Percentiles rank a stretch among this genome's conserved stretches.
Conservation (phyloP, 805 yeast species). For the Pichia ethanolica region DNA sequence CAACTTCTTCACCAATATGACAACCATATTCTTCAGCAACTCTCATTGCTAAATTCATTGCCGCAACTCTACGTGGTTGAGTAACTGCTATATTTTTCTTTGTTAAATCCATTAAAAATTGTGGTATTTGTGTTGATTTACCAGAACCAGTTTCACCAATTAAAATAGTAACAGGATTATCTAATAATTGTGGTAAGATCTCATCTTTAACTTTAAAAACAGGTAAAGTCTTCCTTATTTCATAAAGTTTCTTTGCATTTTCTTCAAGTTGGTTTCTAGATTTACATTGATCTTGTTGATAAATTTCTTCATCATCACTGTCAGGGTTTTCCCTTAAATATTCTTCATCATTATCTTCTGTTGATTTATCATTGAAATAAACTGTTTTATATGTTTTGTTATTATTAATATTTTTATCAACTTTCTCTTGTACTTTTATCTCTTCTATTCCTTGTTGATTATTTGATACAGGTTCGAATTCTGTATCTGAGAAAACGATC, state of each 20-base stretch:
- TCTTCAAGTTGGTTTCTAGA: constrained; percentile 23
- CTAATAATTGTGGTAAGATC: constrained; percentile 45
- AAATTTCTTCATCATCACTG: constrained; percentile 22
- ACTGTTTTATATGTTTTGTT: constrained; percentile 6
- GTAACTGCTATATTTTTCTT: constrained; percentile 72
- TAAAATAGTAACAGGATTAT: constrained; percentile 64
- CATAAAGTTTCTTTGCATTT: constrained; percentile 39
- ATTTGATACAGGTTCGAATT: neutral
- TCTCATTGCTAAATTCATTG: constrained; percentile 86
- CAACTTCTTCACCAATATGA: constrained; percentile 70
- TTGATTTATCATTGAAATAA: constrained; percentile 24
- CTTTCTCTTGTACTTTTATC: neutral
- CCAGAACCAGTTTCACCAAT: constrained; percentile 99
- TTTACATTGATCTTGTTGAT: neutral
- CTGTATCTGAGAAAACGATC: constrained; percentile 18
- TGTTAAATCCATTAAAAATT: constrained; percentile 57
- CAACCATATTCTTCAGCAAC: constrained; percentile 87
- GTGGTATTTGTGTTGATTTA: constrained; percentile 95
- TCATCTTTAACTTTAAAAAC: constrained; percentile 65
- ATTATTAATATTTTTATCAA: neutral
- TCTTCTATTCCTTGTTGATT: neutral
- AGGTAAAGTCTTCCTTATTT: constrained; percentile 57
- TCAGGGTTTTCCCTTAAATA: constrained; percentile 11
- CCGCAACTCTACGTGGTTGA: constrained; percentile 97
- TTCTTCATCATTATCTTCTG: constrained; percentile 15